Evolutionary conservation across 2,329 filamentous ascomycete species (phyloP).

Genomic region (Epichloe scottii): DNA sequence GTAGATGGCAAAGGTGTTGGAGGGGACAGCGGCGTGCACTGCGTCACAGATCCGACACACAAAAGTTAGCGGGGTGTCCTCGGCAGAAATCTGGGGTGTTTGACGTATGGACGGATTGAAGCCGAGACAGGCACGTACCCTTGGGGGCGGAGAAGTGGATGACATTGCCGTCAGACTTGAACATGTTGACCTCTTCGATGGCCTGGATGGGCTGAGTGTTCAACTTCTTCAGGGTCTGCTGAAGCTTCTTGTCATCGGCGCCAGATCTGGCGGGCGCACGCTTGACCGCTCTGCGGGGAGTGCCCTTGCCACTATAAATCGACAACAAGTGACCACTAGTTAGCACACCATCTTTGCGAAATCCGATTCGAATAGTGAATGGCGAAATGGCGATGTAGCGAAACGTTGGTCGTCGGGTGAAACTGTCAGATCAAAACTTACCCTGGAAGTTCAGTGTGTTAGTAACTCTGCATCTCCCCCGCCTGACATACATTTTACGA

Average conservation of each 20-base stretch:
- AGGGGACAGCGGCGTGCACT: constrained; percentile 95
- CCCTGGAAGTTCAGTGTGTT: constrained; percentile 15
- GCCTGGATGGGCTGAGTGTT: constrained; percentile 99
- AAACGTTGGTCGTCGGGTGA: background rate
- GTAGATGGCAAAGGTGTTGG: constrained; percentile 99
- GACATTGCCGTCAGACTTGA: constrained; percentile 99
- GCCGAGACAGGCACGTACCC: constrained; percentile 46
- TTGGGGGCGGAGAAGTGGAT: constrained; percentile 98
- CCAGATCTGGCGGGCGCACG: constrained; percentile 86
- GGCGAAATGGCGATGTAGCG: background rate
- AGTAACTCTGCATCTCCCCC: background rate
- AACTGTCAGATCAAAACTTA: constrained; percentile 16
- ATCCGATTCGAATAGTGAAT: background rate
- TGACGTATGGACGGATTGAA: background rate
- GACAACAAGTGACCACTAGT: constrained; percentile 10
- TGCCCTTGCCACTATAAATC: constrained; percentile 73
- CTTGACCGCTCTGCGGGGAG: constrained; percentile 96
- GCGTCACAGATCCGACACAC: background rate
- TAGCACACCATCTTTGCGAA: constrained; percentile 10
- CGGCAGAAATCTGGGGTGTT: background rate
- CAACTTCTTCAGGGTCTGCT: constrained; percentile 95
- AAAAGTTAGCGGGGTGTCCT: background rate
- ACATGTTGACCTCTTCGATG: constrained; percentile 99
- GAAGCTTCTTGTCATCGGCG: constrained; percentile 99
- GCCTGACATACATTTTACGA: background rate